Evolutionary conservation across 768 basidiomycete genomes (phyloP).

Genomic region (Imleria badia): DNA sequence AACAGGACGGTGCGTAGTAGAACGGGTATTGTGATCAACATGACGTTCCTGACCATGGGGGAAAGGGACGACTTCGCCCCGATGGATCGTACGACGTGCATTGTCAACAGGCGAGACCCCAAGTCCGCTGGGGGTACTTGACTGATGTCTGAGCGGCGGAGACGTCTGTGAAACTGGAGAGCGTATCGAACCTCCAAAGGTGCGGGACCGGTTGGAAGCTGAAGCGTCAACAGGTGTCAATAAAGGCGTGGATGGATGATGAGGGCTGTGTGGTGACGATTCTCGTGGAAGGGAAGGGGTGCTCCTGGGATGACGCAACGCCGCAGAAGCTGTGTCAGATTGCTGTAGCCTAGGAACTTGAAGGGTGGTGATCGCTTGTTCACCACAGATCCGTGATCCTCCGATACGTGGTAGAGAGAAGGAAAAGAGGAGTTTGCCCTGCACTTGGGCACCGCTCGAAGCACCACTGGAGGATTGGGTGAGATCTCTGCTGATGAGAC

Average conservation of each 20-base stretch:
- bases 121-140: constrained; percentile 8
- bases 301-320: constrained; percentile 22
- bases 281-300: constrained; percentile 24
- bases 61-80: constrained; percentile 62
- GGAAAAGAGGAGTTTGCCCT: constrained; percentile 76
- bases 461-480: constrained; percentile 18
- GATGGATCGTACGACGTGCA: constrained; percentile 30
- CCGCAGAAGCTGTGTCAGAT: constrained; percentile 11
- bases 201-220: constrained; percentile 11
- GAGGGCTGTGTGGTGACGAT: constrained; percentile 16
- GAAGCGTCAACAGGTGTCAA: constrained; percentile 13
- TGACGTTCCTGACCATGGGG: constrained; percentile 87
- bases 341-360: constrained; percentile 15
- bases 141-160: constrained; percentile 11
- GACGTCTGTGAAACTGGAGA: constrained; percentile 13
- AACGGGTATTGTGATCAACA: constrained; percentile 81
- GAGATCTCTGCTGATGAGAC: constrained; percentile 69
- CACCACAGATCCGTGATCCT: constrained; percentile 17
- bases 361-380: constrained; percentile 17
- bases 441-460: constrained; percentile 51
- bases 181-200: constrained; percentile 14
- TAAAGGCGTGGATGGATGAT: constrained; percentile 19
- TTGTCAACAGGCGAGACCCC: constrained; percentile 1
- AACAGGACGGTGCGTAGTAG: constrained; percentile 62
- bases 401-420: constrained; percentile 43